phyloP scores from a whole-genome alignment of 208 protist species.

The Trichomonas vaginalis region DNA sequence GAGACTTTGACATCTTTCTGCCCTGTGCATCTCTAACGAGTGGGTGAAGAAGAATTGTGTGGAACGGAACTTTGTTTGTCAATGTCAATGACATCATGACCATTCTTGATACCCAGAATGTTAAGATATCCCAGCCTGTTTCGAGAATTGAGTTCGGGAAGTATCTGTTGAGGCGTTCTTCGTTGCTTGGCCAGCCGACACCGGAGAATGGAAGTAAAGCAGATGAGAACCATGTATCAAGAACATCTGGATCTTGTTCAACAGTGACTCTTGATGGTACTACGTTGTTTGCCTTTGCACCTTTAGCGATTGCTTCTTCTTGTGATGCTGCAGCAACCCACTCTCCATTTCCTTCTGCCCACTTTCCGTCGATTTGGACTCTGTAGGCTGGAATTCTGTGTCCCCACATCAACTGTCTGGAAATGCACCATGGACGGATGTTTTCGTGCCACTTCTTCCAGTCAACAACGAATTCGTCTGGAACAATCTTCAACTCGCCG shows the following conservation, averaged over 20 bases:
- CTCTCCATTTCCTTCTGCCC: not conserved
- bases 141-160: conserved; percentile 88
- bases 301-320: conserved; percentile 61
- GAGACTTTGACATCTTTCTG: conserved; percentile 97
- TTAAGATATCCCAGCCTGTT: conserved; percentile 98
- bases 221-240: conserved; percentile 99
- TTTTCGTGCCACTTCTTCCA: conserved; percentile 38
- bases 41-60: conserved; percentile 83
- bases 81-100: conserved; percentile 95
- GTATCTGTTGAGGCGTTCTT: conserved; percentile 72
- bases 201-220: conserved; percentile 93
- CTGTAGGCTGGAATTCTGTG: conserved; percentile 97
- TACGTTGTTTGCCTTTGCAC: conserved; percentile 21
- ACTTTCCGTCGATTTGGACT: conserved; percentile 55
- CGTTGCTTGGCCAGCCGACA: conserved; percentile 66
- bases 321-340: conserved; percentile 30
- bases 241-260: conserved; percentile 90
- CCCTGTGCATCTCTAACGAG: conserved; percentile 95
- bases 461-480: conserved; percentile 50
- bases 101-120: conserved; percentile 99
- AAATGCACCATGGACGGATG: conserved; percentile 62
- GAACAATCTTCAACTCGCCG: conserved; percentile 71
- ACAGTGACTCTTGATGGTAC: not conserved
- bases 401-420: conserved; percentile 90
- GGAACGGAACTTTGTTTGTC: conserved; percentile 76